A percentile compares a stretch with the other conserved stretches of the same genome.
Conservation (phyloP, 2,329 filamentous ascomycete genomes). For the Fusarium tjaetaba region DNA sequence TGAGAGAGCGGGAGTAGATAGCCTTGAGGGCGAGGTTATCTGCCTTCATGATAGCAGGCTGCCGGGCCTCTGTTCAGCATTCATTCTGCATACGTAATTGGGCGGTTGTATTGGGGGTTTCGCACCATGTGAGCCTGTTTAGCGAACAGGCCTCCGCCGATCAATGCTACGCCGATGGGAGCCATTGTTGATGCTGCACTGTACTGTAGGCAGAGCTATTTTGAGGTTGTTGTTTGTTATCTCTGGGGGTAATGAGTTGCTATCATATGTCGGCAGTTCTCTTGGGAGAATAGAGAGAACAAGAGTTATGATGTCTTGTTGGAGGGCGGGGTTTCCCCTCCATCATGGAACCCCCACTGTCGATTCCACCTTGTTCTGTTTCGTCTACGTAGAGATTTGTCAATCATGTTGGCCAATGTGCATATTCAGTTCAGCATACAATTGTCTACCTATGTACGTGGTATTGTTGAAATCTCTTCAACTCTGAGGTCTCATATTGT, state of each 20-base stretch:
- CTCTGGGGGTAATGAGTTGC: neutral
- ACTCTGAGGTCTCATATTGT: neutral
- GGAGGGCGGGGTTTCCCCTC: constrained; percentile 18
- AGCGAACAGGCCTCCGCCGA: constrained; percentile 72
- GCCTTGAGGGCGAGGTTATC: constrained; percentile 66
- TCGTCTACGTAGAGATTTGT: neutral
- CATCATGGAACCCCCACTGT: constrained; percentile 16
- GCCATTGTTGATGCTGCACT: constrained; percentile 42
- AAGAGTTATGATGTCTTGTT: constrained; percentile 10
- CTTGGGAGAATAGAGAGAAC: constrained; percentile 5
- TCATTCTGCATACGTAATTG: constrained; percentile 2
- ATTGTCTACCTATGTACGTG: neutral
- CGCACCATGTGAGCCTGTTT: constrained; percentile 66
- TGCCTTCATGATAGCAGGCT: constrained; percentile 68
- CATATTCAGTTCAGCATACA: neutral
- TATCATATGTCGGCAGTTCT: constrained; percentile 21
- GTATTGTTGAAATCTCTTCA: neutral
- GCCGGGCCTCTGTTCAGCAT: constrained; percentile 7
- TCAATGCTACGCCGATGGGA: constrained; percentile 64
- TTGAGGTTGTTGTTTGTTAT: neutral
- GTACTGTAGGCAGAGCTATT: neutral
- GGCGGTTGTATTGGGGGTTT: neutral
- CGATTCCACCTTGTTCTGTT: neutral
- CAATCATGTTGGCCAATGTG: neutral
- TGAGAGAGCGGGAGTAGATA: constrained; percentile 71